Base-by-base conservation (phyloP, 108 stramenopile species). In the Nannochloropsis gaditana region DNA sequence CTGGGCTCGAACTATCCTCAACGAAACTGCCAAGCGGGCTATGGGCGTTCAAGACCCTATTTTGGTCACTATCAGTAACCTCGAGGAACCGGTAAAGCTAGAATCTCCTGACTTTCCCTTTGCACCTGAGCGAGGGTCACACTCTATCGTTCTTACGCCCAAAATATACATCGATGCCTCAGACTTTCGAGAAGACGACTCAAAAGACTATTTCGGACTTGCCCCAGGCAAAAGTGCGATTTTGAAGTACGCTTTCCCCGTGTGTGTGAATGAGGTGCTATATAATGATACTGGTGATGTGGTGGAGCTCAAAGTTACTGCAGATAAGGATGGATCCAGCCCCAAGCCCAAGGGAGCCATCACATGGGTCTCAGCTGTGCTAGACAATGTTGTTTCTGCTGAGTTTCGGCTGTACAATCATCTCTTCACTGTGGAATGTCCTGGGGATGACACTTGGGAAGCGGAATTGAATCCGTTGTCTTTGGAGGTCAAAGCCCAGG, bases 41-140 rank as follows among this genome's bases (percentile, higher is more conserved):
- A 97, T 98, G 95, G 98, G 93, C 42, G 95, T 93, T 1, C 86
- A 96, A 83, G 92, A 94, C 41, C 98, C 98, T 19, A 91, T 99
- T 50, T 85, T 94, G 85, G 91, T 97, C 19, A 87, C 84, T 15
- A 92, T 97, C 9, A 85, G 85, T 80, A 83, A 87, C 44, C 80
- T 84, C 83, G 17, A 11, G 11, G 41, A 41, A 19, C 83, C 21
- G 11, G 43, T 83, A 5, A 11, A 19, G 5, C 6, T 31, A 2
- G 45, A 85, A 15, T 86, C 82, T 17, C 85, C 89, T 44, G 90
- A 88, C 45, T 79, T 91, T 11, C 98, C 98, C 9, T 93, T 93
- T 4, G 95, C 96, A 89, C 88, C 92, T 21, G 86, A 92, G 9
- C 44, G 91, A 83, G 99, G 99, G 31, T 85, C 89, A 21, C 96